Evolutionary conservation across 2,329 filamentous ascomycete genomes (phyloP).

Genomic region (Zasmidium citrigriseum): DNA sequence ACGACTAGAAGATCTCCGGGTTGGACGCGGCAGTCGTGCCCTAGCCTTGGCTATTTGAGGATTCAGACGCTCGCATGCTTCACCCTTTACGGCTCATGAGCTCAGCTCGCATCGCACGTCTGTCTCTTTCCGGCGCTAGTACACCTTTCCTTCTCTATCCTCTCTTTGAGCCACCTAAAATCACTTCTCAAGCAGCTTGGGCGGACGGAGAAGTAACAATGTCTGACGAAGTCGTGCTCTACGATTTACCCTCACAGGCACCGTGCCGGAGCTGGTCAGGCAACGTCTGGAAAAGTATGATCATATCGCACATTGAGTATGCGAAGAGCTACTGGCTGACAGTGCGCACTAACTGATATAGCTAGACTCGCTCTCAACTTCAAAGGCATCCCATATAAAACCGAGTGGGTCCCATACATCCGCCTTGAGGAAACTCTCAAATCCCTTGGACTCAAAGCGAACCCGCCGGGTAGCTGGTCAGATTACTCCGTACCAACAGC

Average conservation of each 20-base stretch:
- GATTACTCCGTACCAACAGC: constrained; percentile 22
- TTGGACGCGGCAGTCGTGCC: no score
- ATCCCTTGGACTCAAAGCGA: constrained; percentile 16
- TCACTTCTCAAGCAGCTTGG: background rate
- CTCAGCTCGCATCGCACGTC: no score
- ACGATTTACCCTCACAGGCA: constrained; percentile 18
- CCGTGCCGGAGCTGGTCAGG: constrained; percentile 60
- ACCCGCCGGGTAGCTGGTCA: constrained; percentile 9
- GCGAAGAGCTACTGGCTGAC: background rate
- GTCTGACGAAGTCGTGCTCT: constrained; percentile 17
- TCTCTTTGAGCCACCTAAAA: background rate
- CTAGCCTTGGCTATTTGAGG: no score
- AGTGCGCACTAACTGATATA: constrained; percentile 12
- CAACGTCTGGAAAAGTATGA: constrained; percentile 65
- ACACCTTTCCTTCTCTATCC: background rate
- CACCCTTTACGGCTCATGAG: no score
- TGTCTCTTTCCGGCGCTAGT: no score
- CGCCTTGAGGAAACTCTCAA: constrained; percentile 1
- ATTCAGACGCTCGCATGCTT: no score
- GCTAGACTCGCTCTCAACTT: constrained; percentile 48
- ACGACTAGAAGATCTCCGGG: no score
- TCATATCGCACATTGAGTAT: no score
- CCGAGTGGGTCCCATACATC: constrained; percentile 2
- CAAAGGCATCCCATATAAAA: constrained; percentile 20
- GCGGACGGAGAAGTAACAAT: background rate